Base-by-base conservation (phyloP, 768 basidiomycete genomes). In the Phlebiopsis flavidoalba region DNA sequence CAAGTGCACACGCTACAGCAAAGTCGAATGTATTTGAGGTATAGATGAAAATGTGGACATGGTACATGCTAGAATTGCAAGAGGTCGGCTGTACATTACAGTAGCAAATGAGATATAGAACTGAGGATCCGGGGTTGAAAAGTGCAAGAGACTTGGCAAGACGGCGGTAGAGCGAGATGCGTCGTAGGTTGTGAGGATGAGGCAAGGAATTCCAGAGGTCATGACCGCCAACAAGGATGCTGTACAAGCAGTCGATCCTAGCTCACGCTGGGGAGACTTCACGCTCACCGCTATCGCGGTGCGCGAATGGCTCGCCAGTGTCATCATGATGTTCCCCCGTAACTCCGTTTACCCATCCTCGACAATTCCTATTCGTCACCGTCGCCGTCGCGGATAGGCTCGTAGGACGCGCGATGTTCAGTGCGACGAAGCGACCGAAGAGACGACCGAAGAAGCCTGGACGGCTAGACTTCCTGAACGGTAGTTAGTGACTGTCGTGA, bases 351-450 rank as follows among this genome's bases (percentile, higher is more conserved):
- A 67, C 70, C 75, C 79, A 81, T 78, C 80, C 80, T 81, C 80
- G 73, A 71, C 73, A 81, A 72, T 81, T 81, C 80, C 81, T 81
- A 81, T 79, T 83, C 81, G 53, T 81, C 80, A 48, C 67, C 71
- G 52, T 71, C 76, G 51, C 67, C 71, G 52, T 71, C 76, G 21
- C 71, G 73, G 49, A 85, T 80, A 47, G 82, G 79, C 59, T 77
- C 73, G 66, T 86, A 86, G 47, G 73, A 62, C 6, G 71, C 73
- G 57, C 77, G 74, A 22, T 62, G 24, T 58, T 76, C 72, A 22
- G 71, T n/a, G n/a, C n/a, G n/a, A n/a, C n/a, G n/a, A n/a, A 67
- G 31, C 80, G 72, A 26, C 79, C 76, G 59, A 86, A 70, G 47
- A 87, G 59, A 37, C 81, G 80, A 53, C 73, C 73, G 48, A 88